A percentile compares a stretch with the other conserved stretches of the same genome.
phyloP scores from a whole-genome alignment of 164 flowering plant species.

The Santalum album region DNA sequence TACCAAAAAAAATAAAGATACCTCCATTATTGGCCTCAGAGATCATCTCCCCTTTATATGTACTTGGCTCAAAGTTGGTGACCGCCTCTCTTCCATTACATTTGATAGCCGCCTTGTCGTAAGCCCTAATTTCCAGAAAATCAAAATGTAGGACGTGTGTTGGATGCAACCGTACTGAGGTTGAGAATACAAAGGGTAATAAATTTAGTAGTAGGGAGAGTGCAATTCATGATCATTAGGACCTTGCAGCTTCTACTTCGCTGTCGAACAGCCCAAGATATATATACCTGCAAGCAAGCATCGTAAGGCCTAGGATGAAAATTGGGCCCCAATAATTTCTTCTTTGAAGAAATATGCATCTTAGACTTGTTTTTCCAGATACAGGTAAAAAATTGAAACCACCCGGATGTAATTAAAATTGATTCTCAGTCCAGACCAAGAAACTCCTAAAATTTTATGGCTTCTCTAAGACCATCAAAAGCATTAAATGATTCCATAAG shows the following conservation, averaged over 20 bases:
- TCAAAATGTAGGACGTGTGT: constrained; percentile 31
- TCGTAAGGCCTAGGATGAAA: constrained; percentile 27
- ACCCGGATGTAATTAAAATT: neutral
- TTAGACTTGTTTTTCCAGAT: neutral
- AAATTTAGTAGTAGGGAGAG: constrained; percentile 29
- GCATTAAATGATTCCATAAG: neutral
- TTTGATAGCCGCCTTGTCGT: constrained; percentile 89
- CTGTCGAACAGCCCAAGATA: constrained; percentile 95
- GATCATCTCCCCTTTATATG: constrained; percentile 51
- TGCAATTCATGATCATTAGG: constrained; percentile 41
- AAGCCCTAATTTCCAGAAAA: constrained; percentile 75
- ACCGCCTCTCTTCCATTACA: constrained; percentile 89
- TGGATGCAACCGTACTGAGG: constrained; percentile 30
- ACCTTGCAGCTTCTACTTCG: constrained; percentile 98
- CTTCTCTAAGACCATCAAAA: neutral
- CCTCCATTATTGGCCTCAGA: constrained; percentile 39
- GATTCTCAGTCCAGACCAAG: neutral
- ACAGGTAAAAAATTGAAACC: neutral
- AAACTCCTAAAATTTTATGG: neutral
- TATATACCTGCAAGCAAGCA: constrained; percentile 86
- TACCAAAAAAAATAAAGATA: constrained; percentile 10
- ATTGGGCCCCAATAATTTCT: constrained; percentile 5
- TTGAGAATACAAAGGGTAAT: constrained; percentile 25
- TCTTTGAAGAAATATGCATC: neutral
- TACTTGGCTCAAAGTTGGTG: constrained; percentile 79